Percentiles rank a stretch among this genome's conserved stretches.
Conservation (phyloP, 345 rosid species). For the Microcos paniculata region DNA sequence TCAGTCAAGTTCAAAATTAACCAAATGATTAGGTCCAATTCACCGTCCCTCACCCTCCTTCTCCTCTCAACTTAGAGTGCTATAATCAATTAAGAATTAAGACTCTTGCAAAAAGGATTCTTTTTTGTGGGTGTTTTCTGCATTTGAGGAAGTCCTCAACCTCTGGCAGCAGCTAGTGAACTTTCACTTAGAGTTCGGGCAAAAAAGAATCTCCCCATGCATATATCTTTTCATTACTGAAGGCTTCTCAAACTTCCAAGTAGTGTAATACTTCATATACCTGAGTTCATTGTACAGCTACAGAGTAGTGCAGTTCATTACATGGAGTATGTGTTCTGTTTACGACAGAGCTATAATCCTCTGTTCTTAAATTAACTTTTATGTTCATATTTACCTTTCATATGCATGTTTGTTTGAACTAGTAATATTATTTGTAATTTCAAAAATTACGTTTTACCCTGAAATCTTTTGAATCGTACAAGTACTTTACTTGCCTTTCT, state of each 20-base stretch:
- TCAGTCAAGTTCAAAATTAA: slow-evolving; percentile 25
- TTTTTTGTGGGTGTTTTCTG: slow-evolving; percentile 42
- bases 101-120: slow-evolving; percentile 11
- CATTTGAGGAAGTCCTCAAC: slow-evolving; percentile 39
- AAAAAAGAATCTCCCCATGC: neutral
- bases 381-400: too few species aligned
- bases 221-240: neutral
- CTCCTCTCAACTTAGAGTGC: slow-evolving; percentile 10
- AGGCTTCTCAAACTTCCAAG: neutral
- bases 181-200: neutral
- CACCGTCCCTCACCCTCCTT: neutral
- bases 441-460: too few species aligned
- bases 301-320: neutral
- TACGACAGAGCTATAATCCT: too few species aligned
- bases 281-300: neutral
- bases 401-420: too few species aligned
- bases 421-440: too few species aligned
- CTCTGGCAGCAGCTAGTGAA: slow-evolving; percentile 16
- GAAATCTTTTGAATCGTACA: too few species aligned
- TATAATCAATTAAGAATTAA: neutral
- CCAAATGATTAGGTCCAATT: slow-evolving; percentile 19
- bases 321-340: too few species aligned
- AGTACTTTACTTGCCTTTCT: too few species aligned
- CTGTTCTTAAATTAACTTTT: too few species aligned
- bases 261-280: neutral